Evolutionary conservation across 805 yeast species (phyloP).

Genomic region (Candida rishiriensis): DNA sequence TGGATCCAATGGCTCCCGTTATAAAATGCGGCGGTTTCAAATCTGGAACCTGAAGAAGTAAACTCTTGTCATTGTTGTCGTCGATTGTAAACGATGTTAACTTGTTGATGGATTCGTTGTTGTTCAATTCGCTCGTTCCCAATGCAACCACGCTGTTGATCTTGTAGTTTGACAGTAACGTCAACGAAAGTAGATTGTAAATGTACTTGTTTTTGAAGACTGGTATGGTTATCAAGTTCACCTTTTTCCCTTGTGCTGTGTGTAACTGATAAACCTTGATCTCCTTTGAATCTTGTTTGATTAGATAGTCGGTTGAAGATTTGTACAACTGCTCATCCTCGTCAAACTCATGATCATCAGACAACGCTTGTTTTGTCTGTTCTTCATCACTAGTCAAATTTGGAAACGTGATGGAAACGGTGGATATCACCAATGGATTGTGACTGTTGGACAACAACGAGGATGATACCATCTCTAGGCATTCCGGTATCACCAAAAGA

Average conservation of each 20-base stretch:
- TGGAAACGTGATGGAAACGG: constrained; percentile 4
- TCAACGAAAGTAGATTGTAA: constrained; percentile 21
- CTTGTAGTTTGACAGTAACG: constrained; percentile 9
- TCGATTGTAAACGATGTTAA: constrained; percentile 10
- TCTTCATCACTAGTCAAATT: constrained; percentile 1
- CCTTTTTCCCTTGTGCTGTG: not conserved
- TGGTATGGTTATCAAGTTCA: constrained; percentile 19
- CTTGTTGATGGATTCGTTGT: constrained; percentile 13
- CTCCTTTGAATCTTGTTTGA: constrained; percentile 20
- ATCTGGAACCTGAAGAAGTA: constrained; percentile 27
- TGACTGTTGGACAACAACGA: constrained; percentile 7
- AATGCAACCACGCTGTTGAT: constrained; percentile 11
- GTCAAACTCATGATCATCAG: constrained; percentile 31
- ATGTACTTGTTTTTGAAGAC: constrained; percentile 18
- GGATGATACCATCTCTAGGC: constrained; percentile 20
- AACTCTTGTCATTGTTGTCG: no score
- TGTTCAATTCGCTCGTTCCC: constrained; percentile 23
- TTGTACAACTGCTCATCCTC: constrained; percentile 48
- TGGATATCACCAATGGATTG: no score
- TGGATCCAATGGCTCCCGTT: constrained; percentile 41
- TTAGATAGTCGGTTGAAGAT: constrained; percentile 22
- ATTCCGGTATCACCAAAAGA: constrained; percentile 30
- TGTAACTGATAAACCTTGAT: constrained; percentile 11
- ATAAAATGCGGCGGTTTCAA: constrained; percentile 46
- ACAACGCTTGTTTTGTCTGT: no score